Evolutionary conservation across 2,329 filamentous ascomycete species (phyloP).

Genomic region (Lasiodiplodia theobromae): DNA sequence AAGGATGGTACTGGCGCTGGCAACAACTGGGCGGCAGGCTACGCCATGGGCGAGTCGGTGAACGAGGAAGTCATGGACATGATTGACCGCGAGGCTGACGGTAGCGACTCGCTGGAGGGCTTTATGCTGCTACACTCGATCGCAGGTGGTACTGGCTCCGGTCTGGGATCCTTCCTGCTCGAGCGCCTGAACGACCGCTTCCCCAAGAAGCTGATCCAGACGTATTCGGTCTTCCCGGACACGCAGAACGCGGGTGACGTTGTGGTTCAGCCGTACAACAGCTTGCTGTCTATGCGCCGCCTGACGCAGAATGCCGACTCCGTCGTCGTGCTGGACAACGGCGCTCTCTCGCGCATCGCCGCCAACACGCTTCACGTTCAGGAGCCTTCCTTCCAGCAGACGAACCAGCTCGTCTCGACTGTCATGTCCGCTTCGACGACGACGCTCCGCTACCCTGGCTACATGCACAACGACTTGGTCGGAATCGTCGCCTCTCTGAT

Average conservation of each 20-base stretch:
- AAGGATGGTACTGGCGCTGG: conserved; percentile 93
- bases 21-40: conserved; percentile 98
- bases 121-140: conserved; percentile 99
- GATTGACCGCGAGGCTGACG: conserved; percentile 98
- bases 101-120: conserved; percentile 95
- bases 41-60: conserved; percentile 88
- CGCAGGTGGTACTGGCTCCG: conserved; percentile 93
- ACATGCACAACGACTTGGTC: conserved; percentile 99
- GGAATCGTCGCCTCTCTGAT: conserved; percentile 96
- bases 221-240: conserved; percentile 97
- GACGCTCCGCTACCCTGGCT: conserved; percentile 93
- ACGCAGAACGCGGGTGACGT: conserved; percentile 87
- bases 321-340: conserved; percentile 96
- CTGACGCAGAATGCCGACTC: conserved; percentile 97
- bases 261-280: conserved; percentile 98
- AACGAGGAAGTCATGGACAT: conserved; percentile 99
- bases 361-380: conserved; percentile 94
- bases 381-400: conserved; percentile 95
- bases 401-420: conserved; percentile 94
- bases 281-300: conserved; percentile 86
- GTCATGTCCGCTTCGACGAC: conserved; percentile 99
- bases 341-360: conserved; percentile 89
- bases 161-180: conserved; percentile 92
- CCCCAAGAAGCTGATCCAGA: conserved; percentile 98
- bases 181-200: conserved; percentile 97